These are phyloP conservation scores for Obba rivulosa DNA, from an alignment of 768 basidiomycete genomes.

Conservation along the genomic window DNA sequence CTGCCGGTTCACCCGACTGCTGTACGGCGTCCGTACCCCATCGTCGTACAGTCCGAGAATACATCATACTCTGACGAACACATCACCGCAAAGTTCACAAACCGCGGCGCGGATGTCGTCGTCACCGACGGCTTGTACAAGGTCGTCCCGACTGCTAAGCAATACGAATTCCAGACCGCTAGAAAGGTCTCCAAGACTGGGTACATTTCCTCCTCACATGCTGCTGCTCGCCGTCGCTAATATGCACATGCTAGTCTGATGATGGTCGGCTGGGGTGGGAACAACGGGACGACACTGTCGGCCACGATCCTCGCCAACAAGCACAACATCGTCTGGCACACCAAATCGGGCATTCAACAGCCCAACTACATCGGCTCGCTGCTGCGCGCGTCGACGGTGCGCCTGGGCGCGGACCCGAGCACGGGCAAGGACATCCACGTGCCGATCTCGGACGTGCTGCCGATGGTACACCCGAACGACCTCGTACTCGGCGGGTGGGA, in stretches of 20 bases:
- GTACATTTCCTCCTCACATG: conserved; percentile 41
- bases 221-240: conserved; percentile 4
- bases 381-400: conserved; percentile 91
- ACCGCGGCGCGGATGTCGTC: conserved; percentile 71
- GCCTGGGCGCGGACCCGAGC: conserved; percentile 75
- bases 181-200: conserved; percentile 87
- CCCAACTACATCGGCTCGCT: conserved; percentile 98
- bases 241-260: conserved; percentile 57
- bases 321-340: conserved; percentile 91
- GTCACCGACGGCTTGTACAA: conserved; percentile 70
- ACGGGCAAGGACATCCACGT: conserved; percentile 89
- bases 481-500: conserved; percentile 98
- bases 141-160: conserved; percentile 73
- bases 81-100: conserved; percentile 78
- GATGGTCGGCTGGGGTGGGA: conserved; percentile 96
- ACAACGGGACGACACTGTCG: conserved; percentile 92
- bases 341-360: conserved; percentile 85
- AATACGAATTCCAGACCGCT: conserved; percentile 89
- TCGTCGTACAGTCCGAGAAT: conserved; percentile 79
- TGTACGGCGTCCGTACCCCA: conserved; percentile 65
- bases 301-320: conserved; percentile 96
- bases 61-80: conserved; percentile 76
- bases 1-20: conserved; percentile 82
- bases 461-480: conserved; percentile 98
- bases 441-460: conserved; percentile 87